These are phyloP conservation scores for Capniomyces stellatus DNA, from an alignment of 371 early-diverging fungal genomes.

Conservation along the genomic window DNA sequence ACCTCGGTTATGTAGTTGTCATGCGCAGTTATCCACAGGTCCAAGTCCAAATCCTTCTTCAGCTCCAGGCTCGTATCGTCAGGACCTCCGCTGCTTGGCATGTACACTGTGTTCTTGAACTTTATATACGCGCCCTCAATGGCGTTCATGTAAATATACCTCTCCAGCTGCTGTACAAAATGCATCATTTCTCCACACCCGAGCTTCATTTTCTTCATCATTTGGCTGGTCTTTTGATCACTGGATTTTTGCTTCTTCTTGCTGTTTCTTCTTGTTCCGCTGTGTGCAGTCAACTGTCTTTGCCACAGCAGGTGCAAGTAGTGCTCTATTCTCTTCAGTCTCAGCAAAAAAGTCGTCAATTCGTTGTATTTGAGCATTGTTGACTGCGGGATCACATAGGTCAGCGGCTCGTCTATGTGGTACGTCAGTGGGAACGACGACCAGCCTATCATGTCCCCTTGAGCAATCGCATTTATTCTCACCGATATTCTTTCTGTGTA, in stretches of 20 bases:
- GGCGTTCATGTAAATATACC: slow-evolving; percentile 50
- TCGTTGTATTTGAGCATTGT: slow-evolving; percentile 65
- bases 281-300: slow-evolving; percentile 39
- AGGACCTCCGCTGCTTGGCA: slow-evolving; percentile 5
- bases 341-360: slow-evolving; percentile 76
- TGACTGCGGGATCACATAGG: slow-evolving; percentile 52
- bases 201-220: slow-evolving; percentile 10
- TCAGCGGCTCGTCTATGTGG: slow-evolving; percentile 62
- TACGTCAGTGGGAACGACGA: slow-evolving; percentile 81
- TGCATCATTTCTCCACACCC: slow-evolving; percentile 77
- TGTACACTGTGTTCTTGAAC: slow-evolving; percentile 37
- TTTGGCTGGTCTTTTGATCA: background rate
- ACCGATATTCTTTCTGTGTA: slow-evolving; percentile 62
- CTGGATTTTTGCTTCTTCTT: background rate
- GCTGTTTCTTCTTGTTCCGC: slow-evolving; percentile 1
- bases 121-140: slow-evolving; percentile 84
- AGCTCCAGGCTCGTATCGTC: background rate
- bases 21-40: slow-evolving; percentile 52
- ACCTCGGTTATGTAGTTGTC: slow-evolving; percentile 38
- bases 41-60: slow-evolving; percentile 33
- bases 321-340: slow-evolving; percentile 71
- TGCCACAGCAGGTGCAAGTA: slow-evolving; percentile 59
- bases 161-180: slow-evolving; percentile 80
- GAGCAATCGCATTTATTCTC: slow-evolving; percentile 21
- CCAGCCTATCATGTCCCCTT: slow-evolving; percentile 71